Conservation (phyloP, 129 eudicot genomes). For the Apium graveolens region DNA sequence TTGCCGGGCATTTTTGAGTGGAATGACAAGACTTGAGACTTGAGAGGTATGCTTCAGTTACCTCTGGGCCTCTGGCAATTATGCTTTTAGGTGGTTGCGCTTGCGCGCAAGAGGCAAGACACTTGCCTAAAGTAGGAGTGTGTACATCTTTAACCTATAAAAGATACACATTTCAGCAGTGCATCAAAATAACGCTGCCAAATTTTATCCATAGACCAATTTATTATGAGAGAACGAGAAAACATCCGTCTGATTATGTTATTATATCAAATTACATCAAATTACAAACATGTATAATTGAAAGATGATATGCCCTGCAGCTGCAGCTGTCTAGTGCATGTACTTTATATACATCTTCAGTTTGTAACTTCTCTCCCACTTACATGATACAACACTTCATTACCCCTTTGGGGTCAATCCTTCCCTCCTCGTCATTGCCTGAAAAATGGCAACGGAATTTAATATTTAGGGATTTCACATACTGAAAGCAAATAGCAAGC, state of each 20-base stretch:
- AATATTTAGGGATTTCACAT: not conserved
- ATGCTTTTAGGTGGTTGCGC: too few species aligned
- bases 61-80: not conserved
- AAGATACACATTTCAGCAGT: not conserved
- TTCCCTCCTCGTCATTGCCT: conserved; percentile 70
- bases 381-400: conserved; percentile 61
- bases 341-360: conserved; percentile 13
- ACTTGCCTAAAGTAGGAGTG: not conserved
- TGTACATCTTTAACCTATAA: not conserved
- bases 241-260: not conserved
- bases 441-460: conserved; percentile 9
- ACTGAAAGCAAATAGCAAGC: not conserved
- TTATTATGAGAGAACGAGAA: conserved; percentile 1
- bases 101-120: not conserved
- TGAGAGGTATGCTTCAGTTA: not conserved
- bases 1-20: not conserved
- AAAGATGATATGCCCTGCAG: not conserved
- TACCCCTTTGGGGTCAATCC: conserved; percentile 69
- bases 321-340: conserved; percentile 13
- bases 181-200: too few species aligned
- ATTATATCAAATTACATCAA: conserved; percentile 13
- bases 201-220: not conserved
- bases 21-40: not conserved
- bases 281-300: conserved; percentile 11
- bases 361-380: conserved; percentile 15